Percentiles rank a stretch among this genome's conserved stretches.
phyloP scores from a whole-genome alignment of 306 rosid species.

The Dalbergia oliveri region DNA sequence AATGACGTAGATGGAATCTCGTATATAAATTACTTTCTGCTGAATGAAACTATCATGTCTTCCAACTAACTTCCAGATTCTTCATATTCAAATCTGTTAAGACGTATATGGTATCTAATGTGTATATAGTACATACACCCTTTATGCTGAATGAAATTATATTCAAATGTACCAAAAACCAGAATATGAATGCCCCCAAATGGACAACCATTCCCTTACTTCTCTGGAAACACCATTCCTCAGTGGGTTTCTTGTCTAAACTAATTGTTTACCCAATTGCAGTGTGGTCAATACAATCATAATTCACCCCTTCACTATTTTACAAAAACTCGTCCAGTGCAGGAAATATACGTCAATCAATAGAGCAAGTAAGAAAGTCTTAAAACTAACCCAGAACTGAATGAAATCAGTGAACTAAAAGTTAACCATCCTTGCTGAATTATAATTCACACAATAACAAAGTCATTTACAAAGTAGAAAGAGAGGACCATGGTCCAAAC shows the following conservation, averaged over 20 bases:
- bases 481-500: not conserved
- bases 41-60: too few species aligned
- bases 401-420: conserved; percentile 14
- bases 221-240: not conserved
- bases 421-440: conserved; percentile 7
- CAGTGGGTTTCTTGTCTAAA: not conserved
- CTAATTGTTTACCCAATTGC: not conserved
- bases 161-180: too few species aligned
- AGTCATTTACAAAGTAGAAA: not conserved
- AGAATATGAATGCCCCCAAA: not conserved
- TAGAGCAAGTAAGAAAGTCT: not conserved
- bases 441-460: conserved; percentile 12
- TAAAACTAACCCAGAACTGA: not conserved
- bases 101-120: too few species aligned
- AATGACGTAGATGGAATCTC: too few species aligned
- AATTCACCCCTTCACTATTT: conserved; percentile 12
- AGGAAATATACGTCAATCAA: conserved; percentile 10
- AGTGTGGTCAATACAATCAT: not conserved
- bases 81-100: too few species aligned
- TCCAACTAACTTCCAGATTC: too few species aligned
- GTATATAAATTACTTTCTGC: too few species aligned
- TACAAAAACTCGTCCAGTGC: not conserved
- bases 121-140: too few species aligned
- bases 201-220: conserved; percentile 12
- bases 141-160: too few species aligned